Percentiles rank a stretch among this genome's conserved stretches.
phyloP scores from a whole-genome alignment of 495 filamentous ascomycete species.

The Aspergillus ellipticus region DNA sequence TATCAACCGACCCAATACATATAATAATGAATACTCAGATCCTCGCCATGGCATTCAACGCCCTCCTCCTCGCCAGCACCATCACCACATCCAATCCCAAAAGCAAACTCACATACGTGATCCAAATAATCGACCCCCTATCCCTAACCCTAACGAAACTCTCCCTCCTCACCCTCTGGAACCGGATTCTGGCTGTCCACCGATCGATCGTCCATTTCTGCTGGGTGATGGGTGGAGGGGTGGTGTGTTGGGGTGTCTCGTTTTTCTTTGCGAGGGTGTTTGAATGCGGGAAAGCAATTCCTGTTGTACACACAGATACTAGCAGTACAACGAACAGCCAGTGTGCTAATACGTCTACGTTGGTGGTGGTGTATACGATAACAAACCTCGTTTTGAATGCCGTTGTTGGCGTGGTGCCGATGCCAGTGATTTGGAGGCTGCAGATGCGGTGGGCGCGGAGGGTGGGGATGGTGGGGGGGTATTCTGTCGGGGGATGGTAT shows the following conservation, averaged over 20 bases:
- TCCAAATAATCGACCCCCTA: not conserved
- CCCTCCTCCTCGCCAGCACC: not conserved
- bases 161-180: not conserved
- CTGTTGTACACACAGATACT: not conserved
- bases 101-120: not conserved
- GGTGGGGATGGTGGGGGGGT: not conserved
- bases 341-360: not conserved
- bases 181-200: not conserved
- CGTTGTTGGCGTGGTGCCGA: too few species aligned
- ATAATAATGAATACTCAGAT: too few species aligned
- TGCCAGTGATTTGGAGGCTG: not conserved
- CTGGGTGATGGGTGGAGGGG: not conserved
- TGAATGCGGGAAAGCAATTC: not conserved
- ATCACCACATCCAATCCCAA: not conserved
- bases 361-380: not conserved
- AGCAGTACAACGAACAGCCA: not conserved
- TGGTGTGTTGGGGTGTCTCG: not conserved
- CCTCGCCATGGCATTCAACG: not conserved
- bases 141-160: not conserved
- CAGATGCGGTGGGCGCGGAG: not conserved
- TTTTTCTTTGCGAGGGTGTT: not conserved
- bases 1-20: not conserved
- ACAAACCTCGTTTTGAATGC: not conserved
- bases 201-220: not conserved
- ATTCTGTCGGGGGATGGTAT: not conserved